Conservation (phyloP, 345 rosid genomes). For the Eucalyptus albens region DNA sequence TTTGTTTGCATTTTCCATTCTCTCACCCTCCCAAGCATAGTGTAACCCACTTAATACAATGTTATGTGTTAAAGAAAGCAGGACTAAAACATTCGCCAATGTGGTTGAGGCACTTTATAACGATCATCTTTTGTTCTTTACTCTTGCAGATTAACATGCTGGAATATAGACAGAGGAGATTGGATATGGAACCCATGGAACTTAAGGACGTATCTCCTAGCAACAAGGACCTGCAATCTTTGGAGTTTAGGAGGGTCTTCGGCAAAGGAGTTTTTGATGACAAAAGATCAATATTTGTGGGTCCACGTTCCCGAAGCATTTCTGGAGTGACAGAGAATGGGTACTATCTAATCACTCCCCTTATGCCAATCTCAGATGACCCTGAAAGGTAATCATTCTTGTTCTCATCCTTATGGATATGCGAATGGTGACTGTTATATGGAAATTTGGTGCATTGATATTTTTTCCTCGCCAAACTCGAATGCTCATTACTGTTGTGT, state of each 20-base stretch:
- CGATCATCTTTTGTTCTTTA: background rate
- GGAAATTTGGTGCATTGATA: background rate
- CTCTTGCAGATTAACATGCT: conserved; percentile 53
- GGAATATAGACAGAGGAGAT: conserved; percentile 55
- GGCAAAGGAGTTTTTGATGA: conserved; percentile 76
- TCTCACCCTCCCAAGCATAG: background rate
- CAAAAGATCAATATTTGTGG: conserved; percentile 53
- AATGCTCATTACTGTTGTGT: background rate
- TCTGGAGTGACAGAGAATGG: conserved; percentile 96
- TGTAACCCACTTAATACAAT: background rate
- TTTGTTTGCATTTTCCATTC: background rate
- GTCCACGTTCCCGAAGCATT: conserved; percentile 92
- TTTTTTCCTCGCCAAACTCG: background rate
- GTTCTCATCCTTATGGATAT: background rate
- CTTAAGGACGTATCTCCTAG: conserved; percentile 27
- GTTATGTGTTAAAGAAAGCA: background rate
- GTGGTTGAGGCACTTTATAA: background rate
- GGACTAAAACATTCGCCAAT: background rate
- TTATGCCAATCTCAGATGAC: conserved; percentile 47
- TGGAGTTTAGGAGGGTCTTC: conserved; percentile 70
- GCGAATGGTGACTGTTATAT: background rate
- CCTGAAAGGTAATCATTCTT: conserved; percentile 45
- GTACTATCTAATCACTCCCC: conserved; percentile 66
- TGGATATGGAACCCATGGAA: conserved; percentile 69
- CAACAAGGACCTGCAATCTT: conserved; percentile 22